Evolutionary conservation across 2,329 filamentous ascomycete species (phyloP).

Genomic region (Talaromyces sp.): DNA sequence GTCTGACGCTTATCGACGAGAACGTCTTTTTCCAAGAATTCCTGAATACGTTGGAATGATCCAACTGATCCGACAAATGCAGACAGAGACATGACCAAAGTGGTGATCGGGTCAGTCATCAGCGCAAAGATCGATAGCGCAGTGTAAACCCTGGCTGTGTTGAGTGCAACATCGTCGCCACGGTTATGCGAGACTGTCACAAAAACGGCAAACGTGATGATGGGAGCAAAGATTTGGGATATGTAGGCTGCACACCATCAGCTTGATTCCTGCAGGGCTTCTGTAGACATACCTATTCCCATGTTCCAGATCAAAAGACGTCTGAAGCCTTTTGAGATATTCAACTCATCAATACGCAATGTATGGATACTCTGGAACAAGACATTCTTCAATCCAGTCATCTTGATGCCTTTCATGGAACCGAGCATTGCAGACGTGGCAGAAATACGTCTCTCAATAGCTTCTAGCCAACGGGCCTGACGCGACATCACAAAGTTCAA

Average conservation of each 20-base stretch:
- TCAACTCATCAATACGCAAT: slow-evolving; percentile 43
- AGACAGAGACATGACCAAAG: slow-evolving; percentile 31
- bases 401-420: slow-evolving; percentile 54
- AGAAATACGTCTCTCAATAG: slow-evolving; percentile 51
- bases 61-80: slow-evolving; percentile 40
- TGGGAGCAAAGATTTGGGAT: slow-evolving; percentile 42
- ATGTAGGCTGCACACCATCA: slow-evolving; percentile 33
- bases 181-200: slow-evolving; percentile 24
- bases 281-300: slow-evolving; percentile 33
- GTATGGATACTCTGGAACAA: slow-evolving; percentile 41
- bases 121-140: slow-evolving; percentile 30
- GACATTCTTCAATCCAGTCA: slow-evolving; percentile 48
- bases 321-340: slow-evolving; percentile 43
- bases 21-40: slow-evolving; percentile 31
- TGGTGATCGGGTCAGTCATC: slow-evolving; percentile 27
- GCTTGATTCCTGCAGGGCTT: background rate
- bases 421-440: slow-evolving; percentile 50
- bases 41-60: slow-evolving; percentile 44
- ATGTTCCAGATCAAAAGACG: slow-evolving; percentile 44
- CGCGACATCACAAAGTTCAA: slow-evolving; percentile 39
- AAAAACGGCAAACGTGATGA: slow-evolving; percentile 30
- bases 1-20: slow-evolving; percentile 10
- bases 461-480: slow-evolving; percentile 51
- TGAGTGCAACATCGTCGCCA: slow-evolving; percentile 26
- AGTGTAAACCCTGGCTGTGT: slow-evolving; percentile 31